phyloP scores from a whole-genome alignment of 2,329 filamentous ascomycete genomes.

The Ophiostoma novo-ulmi region DNA sequence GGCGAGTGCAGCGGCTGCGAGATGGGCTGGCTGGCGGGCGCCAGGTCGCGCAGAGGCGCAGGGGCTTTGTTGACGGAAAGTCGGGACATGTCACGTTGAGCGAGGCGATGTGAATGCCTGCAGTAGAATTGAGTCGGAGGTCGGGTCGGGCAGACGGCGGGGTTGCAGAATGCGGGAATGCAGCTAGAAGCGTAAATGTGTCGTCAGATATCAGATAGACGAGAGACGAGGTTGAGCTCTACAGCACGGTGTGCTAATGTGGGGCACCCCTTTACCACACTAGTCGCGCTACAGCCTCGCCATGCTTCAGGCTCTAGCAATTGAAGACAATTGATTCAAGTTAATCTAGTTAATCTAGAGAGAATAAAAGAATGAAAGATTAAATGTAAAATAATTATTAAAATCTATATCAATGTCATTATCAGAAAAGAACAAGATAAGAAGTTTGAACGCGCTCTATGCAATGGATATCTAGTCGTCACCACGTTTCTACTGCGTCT shows the following conservation, averaged over 20 bases:
- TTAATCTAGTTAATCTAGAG: no score
- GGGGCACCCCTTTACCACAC: slow-evolving; percentile 17
- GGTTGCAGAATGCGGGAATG: slow-evolving; percentile 2
- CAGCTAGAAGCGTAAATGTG: background rate
- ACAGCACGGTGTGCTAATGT: slow-evolving; percentile 13
- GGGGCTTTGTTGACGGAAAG: slow-evolving; percentile 22
- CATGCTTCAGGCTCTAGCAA: background rate
- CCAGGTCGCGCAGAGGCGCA: slow-evolving; percentile 19
- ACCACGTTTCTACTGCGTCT: background rate
- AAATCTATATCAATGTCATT: background rate
- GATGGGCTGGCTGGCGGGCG: slow-evolving; percentile 15
- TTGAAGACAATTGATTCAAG: no score
- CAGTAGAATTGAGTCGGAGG: no score
- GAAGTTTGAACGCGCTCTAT: background rate
- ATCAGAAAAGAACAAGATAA: background rate
- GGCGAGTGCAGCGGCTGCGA: slow-evolving; percentile 19
- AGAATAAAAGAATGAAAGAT: background rate
- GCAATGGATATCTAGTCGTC: slow-evolving; percentile 3
- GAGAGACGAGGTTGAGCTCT: background rate
- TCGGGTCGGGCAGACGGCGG: background rate
- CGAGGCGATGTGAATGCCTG: background rate
- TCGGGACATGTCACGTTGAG: background rate
- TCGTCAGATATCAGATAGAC: background rate
- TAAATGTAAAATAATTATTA: background rate
- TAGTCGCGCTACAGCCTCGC: background rate